phyloP scores from a whole-genome alignment of 139 green algal genomes.

The Chlamydomonas eustigma region DNA sequence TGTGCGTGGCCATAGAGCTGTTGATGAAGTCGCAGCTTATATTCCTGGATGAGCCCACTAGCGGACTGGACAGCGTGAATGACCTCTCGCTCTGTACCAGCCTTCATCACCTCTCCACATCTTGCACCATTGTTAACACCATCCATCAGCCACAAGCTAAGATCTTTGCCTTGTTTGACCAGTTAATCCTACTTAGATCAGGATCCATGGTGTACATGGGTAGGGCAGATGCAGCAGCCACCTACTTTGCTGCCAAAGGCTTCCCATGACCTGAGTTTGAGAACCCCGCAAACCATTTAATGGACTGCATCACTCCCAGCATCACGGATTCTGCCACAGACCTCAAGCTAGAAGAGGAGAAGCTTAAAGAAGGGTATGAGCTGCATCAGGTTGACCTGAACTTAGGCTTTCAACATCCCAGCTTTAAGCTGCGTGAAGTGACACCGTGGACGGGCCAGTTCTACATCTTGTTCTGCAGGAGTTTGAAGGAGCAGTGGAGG shows the following conservation, averaged over 20 bases:
- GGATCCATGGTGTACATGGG: conserved; percentile 30
- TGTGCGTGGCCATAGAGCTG: conserved; percentile 58
- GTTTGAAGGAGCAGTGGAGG: conserved; percentile 45
- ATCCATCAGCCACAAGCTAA: conserved; percentile 74
- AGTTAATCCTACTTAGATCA: conserved; percentile 35
- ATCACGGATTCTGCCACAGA: too few species aligned
- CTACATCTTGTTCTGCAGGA: conserved; percentile 35
- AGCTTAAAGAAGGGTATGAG: too few species aligned
- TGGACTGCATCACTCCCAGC: conserved; percentile 1
- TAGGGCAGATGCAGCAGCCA: too few species aligned
- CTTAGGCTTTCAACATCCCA: conserved; percentile 18
- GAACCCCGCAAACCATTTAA: conserved; percentile 17
- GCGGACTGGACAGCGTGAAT: conserved; percentile 38
- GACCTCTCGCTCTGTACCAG: conserved; percentile 28
- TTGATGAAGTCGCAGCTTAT: conserved; percentile 48
- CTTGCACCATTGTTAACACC: conserved; percentile 64
- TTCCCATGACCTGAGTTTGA: conserved; percentile 33
- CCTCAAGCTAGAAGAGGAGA: too few species aligned
- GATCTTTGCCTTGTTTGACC: conserved; percentile 69
- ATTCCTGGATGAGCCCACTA: conserved; percentile 61
- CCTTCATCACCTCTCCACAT: neutral
- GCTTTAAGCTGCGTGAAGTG: conserved; percentile 19
- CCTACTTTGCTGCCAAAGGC: conserved; percentile 27
- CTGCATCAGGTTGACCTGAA: too few species aligned
- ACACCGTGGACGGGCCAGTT: conserved; percentile 51